A percentile compares a stretch with the other conserved stretches of the same genome.
phyloP scores from a whole-genome alignment of 148 eudicot genomes.

The Rhododendron vialii region DNA sequence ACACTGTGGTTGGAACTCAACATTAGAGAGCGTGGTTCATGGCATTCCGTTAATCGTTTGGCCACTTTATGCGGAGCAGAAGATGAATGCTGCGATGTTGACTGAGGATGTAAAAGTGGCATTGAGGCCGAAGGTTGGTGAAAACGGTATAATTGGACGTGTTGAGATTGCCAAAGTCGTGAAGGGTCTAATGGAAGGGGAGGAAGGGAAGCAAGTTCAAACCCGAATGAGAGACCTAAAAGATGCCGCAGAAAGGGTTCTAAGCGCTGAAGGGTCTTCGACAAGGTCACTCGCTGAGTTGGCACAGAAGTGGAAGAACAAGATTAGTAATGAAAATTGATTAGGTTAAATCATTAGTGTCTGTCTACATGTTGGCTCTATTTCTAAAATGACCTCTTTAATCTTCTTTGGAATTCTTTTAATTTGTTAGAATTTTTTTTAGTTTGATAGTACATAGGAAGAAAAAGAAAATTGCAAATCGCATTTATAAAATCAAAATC shows the following conservation, averaged over 20 bases:
- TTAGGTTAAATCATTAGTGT: background rate
- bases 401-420: background rate
- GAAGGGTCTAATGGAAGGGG: slow-evolving; percentile 53
- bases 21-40: slow-evolving; percentile 40
- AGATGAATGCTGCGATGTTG: slow-evolving; percentile 42
- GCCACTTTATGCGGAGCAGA: slow-evolving; percentile 61
- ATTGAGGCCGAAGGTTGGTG: slow-evolving; percentile 22
- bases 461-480: background rate
- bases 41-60: slow-evolving; percentile 52
- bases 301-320: slow-evolving; percentile 27
- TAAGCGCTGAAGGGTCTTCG: slow-evolving; percentile 13
- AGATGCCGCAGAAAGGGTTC: slow-evolving; percentile 30
- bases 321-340: background rate
- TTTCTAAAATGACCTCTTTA: background rate
- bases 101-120: slow-evolving; percentile 43
- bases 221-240: slow-evolving; percentile 35
- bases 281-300: no score
- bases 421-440: background rate
- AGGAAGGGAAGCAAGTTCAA: slow-evolving; percentile 36
- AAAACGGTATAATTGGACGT: slow-evolving; percentile 21
- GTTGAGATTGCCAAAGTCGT: slow-evolving; percentile 34
- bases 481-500: background rate
- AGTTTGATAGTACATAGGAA: no score
- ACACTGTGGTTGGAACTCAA: slow-evolving; percentile 42
- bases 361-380: background rate